A percentile compares a stretch with the other conserved stretches of the same genome.
Evolutionary conservation across 495 filamentous ascomycete species (phyloP).

Genomic region (Letharia columbiana): DNA sequence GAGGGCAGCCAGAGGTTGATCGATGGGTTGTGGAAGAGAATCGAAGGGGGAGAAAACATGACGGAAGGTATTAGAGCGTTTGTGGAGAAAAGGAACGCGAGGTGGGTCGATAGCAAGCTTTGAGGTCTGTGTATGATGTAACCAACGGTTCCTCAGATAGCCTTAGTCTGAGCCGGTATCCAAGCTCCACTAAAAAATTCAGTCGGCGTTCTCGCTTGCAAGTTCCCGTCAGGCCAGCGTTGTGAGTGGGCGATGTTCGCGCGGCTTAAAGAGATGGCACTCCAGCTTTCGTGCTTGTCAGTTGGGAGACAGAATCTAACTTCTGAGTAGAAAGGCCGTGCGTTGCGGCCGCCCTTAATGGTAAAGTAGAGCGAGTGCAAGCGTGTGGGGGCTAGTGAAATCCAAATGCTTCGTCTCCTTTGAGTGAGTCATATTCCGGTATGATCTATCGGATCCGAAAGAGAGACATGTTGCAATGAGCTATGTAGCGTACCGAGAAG

Average conservation of each 20-base stretch:
- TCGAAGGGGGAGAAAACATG: conserved; percentile 65
- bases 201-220: background rate
- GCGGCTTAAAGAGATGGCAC: background rate
- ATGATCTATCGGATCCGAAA: background rate
- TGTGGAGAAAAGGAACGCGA: conserved; percentile 65
- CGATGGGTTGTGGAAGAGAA: conserved; percentile 47
- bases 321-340: background rate
- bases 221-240: background rate
- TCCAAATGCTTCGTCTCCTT: background rate
- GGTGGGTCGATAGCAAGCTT: conserved; percentile 67
- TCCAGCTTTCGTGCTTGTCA: background rate
- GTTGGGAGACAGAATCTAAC: no score
- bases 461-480: background rate
- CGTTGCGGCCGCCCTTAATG: background rate
- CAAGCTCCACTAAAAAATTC: no score
- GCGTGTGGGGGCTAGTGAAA: background rate
- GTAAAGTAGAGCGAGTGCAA: background rate
- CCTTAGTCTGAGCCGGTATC: background rate
- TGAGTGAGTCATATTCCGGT: background rate
- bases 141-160: background rate
- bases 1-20: conserved; percentile 51
- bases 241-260: background rate
- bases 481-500: background rate
- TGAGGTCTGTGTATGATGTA: conserved; percentile 28
- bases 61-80: conserved; percentile 70